Conservation (phyloP, 192 early-diverging fungal species). For the Gaertneriomyces sp. region DNA sequence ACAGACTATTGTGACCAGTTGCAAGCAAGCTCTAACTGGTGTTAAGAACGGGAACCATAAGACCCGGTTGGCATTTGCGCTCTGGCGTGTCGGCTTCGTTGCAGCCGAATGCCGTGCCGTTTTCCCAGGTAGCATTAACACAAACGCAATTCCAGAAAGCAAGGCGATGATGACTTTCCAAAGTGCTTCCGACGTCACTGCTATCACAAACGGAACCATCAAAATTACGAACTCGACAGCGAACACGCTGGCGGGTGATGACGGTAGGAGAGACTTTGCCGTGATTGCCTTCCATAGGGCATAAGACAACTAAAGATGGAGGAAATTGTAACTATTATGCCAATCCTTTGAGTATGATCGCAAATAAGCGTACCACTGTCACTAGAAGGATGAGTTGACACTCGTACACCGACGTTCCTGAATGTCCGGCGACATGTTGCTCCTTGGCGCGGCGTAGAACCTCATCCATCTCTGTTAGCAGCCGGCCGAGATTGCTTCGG, state of each 20-base stretch:
- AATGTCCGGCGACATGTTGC: constrained; percentile 40
- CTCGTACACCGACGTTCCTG: constrained; percentile 39
- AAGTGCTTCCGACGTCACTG: constrained; percentile 16
- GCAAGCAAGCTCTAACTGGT: constrained; percentile 35
- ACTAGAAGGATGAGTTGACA: constrained; percentile 22
- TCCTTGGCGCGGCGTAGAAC: constrained; percentile 33
- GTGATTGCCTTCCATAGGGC: constrained; percentile 22
- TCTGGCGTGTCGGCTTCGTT: constrained; percentile 10
- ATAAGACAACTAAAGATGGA: constrained; percentile 23
- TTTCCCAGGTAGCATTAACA: constrained; percentile 2
- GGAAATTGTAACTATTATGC: not conserved
- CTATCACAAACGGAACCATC: constrained; percentile 22
- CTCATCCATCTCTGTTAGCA: constrained; percentile 26
- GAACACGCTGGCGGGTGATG: not conserved
- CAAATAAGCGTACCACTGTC: constrained; percentile 27
- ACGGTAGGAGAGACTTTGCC: not conserved
- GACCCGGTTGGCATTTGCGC: not conserved
- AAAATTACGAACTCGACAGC: constrained; percentile 25
- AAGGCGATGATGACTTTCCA: not conserved
- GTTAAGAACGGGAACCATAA: constrained; percentile 17
- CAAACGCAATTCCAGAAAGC: constrained; percentile 3
- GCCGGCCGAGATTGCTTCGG: no score
- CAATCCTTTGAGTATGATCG: not conserved
- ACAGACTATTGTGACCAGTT: constrained; percentile 51
- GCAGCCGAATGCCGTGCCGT: constrained; percentile 6